Percentiles rank a stretch among this genome's conserved stretches.
These are phyloP conservation scores for Escovopsis sp. DNA, from an alignment of 2,329 filamentous ascomycete species.

Conservation along the genomic window DNA sequence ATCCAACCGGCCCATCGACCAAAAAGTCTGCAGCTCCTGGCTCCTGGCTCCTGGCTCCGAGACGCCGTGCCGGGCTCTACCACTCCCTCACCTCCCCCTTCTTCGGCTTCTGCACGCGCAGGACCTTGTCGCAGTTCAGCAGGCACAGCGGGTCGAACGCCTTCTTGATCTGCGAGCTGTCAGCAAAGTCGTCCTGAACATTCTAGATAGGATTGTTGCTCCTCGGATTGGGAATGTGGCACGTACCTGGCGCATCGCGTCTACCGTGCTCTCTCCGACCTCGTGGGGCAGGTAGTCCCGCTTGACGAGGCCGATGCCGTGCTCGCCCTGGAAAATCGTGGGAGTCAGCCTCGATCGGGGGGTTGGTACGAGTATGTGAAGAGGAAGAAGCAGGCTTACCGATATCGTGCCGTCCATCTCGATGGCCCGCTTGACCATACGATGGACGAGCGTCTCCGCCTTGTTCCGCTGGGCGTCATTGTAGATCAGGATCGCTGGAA, in stretches of 20 bases:
- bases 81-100: conserved; percentile 29
- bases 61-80: too few relatives aligned
- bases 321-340: conserved; percentile 68
- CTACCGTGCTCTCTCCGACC: conserved; percentile 58
- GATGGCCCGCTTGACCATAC: conserved; percentile 75
- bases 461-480: conserved; percentile 51
- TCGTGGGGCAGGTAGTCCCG: conserved; percentile 71
- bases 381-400: conserved; percentile 23
- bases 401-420: conserved; percentile 78
- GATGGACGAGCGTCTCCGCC: conserved; percentile 59
- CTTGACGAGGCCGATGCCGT: conserved; percentile 74
- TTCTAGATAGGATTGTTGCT: background rate
- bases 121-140: conserved; percentile 55
- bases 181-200: background rate
- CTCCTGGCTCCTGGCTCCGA: too few relatives aligned
- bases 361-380: too few relatives aligned
- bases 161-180: conserved; percentile 50
- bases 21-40: too few relatives aligned
- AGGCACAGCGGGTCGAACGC: conserved; percentile 64
- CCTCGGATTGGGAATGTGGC: too few relatives aligned
- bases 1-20: too few relatives aligned
- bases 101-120: conserved; percentile 40
- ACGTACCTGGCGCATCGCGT: conserved; percentile 66
- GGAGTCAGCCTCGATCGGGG: too few relatives aligned
- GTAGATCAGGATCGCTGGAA: conserved; percentile 38